Evolutionary conservation across 2,329 filamentous ascomycete species (phyloP), one percentile per base, ranked within the genome.

Genomic region (Epichloe glyceriae): DNA sequence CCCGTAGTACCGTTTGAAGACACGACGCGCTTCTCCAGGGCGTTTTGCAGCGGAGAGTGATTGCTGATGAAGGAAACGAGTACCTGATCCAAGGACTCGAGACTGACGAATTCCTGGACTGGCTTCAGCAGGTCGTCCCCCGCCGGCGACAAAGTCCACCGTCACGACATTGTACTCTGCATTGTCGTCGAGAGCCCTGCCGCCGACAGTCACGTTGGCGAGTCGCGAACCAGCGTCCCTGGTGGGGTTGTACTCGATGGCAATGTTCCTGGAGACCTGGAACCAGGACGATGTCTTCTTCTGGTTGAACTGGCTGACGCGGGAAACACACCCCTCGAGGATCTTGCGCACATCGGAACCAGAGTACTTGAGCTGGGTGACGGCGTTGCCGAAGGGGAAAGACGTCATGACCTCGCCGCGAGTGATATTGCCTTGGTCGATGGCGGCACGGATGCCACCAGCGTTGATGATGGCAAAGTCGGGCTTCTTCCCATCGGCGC

Each of bases 311-410:
- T 78, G 70, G 65, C 76, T 83, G 41, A 78, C 63, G 22, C 65
- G 66, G 4, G 73, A 72, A 3, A 83, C 71, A 52, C 76, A 71
- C 4, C 80, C 81, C 59, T 84, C 79, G 34, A 85, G 68, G 5
- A 78, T 68, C 41, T 72, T 67, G 72, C 76, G 78, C 4, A 85
- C 60, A 42, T 76, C 70, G 8, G 72, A 65, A 17, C 81, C 81
- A 0, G 67, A 67, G 54, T 77, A 70, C 0, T 61, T 65, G 15
- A 83, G 63, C 57, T 83, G 77, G 8, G 82, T 79, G 19, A 85
- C 70, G 43, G 79, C 70, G 63, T 85, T 85, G 50, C 78, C 76
- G 55, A 85, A 85, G 39, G 81, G 81, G 64, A 85, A 85, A 0
- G 78, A 73, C 0, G 78, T 83, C 2, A 83, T 67, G 5, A 84